phyloP scores from a whole-genome alignment of 1,139 yeast species.

The Yamadazyma triangularis region DNA sequence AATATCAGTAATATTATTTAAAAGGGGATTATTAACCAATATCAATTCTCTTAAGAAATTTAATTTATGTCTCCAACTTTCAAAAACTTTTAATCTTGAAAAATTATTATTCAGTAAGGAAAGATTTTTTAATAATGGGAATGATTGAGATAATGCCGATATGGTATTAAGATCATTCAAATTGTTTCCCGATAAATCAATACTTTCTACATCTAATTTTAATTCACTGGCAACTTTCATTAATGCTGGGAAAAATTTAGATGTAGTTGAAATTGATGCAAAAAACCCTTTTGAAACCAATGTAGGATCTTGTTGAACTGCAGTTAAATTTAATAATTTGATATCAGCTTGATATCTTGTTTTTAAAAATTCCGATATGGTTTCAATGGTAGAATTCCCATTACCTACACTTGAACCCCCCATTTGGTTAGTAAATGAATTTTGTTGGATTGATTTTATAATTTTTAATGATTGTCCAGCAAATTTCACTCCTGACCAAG shows the following conservation, averaged over 20 bases:
- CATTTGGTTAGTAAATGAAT: conserved; percentile 1
- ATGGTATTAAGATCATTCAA: conserved; percentile 59
- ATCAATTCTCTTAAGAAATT: conserved; percentile 70
- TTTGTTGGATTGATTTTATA: conserved; percentile 19
- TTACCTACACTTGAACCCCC: conserved; percentile 10
- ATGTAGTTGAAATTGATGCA: conserved; percentile 50
- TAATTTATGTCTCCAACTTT: conserved; percentile 76
- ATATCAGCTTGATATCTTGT: conserved; percentile 62
- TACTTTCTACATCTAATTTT: conserved; percentile 58
- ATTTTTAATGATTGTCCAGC: conserved; percentile 70
- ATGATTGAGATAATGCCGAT: conserved; percentile 65
- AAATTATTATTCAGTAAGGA: conserved; percentile 76
- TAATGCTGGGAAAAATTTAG: conserved; percentile 88
- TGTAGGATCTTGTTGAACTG: conserved; percentile 61
- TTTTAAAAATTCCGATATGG: conserved; percentile 57
- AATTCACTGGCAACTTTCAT: conserved; percentile 72
- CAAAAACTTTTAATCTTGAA: conserved; percentile 54
- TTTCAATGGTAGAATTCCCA: conserved; percentile 46
- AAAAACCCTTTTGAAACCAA: conserved; percentile 64
- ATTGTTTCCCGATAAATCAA: conserved; percentile 70
- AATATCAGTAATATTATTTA: conserved; percentile 31
- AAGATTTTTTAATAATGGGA: conserved; percentile 71
- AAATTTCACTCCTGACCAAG: conserved; percentile 73
- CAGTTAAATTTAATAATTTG: conserved; percentile 68
- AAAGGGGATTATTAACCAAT: conserved; percentile 70